phyloP scores from a whole-genome alignment of 164 flowering plant species.

The Santalum album region DNA sequence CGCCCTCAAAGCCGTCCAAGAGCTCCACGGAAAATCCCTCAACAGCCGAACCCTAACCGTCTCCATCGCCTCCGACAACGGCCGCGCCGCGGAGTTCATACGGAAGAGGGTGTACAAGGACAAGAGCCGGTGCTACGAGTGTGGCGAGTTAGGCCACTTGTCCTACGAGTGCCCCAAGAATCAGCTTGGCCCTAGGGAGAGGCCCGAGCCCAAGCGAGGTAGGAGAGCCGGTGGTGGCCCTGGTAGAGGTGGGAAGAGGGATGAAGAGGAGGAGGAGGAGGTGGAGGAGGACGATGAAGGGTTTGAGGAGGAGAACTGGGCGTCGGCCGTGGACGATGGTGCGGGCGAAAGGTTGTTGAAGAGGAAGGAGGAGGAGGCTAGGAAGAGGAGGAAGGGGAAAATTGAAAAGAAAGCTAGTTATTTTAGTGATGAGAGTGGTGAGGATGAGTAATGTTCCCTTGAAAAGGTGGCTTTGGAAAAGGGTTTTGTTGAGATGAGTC shows the following conservation, averaged over 20 bases:
- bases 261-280: slow-evolving; percentile 10
- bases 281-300: slow-evolving; percentile 8
- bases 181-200: slow-evolving; percentile 66
- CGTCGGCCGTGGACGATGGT: neutral
- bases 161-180: slow-evolving; percentile 88
- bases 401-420: slow-evolving; percentile 51
- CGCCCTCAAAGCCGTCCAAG: slow-evolving; percentile 50
- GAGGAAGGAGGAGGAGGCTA: slow-evolving; percentile 36
- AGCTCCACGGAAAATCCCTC: slow-evolving; percentile 65
- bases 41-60: slow-evolving; percentile 58
- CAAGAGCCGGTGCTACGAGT: slow-evolving; percentile 87
- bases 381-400: slow-evolving; percentile 38
- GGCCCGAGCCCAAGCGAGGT: slow-evolving; percentile 42
- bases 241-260: slow-evolving; percentile 12
- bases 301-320: slow-evolving; percentile 14
- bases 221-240: slow-evolving; percentile 23
- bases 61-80: slow-evolving; percentile 79
- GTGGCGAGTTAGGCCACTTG: slow-evolving; percentile 78
- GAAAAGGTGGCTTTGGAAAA: too few relatives aligned
- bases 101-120: slow-evolving; percentile 71
- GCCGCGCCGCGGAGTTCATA: slow-evolving; percentile 80
- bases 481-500: too few relatives aligned
- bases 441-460: slow-evolving; percentile 38
- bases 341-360: neutral
- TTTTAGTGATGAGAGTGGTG: slow-evolving; percentile 90